Conservation (phyloP, 345 rosid species). For the Hibiscus tridactylites region DNA sequence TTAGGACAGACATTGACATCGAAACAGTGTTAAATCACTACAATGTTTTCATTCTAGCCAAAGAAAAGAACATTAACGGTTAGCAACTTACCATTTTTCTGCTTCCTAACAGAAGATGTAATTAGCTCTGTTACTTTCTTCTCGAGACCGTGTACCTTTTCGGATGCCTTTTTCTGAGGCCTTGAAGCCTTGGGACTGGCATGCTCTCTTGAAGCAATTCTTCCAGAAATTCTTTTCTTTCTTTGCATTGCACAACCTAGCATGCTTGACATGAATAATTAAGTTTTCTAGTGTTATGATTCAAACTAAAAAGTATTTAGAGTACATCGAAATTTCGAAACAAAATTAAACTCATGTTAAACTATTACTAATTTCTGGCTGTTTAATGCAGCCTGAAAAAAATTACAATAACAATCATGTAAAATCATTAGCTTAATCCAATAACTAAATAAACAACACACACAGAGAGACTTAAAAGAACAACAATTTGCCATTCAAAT, state of each 20-base stretch:
- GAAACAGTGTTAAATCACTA: neutral
- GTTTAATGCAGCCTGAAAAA: neutral
- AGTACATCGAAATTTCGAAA: neutral
- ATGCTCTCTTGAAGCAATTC: slow-evolving; percentile 38
- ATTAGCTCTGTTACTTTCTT: slow-evolving; percentile 48
- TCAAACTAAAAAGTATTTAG: neutral
- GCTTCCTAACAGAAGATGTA: slow-evolving; percentile 63
- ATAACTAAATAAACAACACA: neutral
- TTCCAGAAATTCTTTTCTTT: slow-evolving; percentile 41
- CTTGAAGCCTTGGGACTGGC: slow-evolving; percentile 41
- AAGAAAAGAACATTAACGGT: neutral
- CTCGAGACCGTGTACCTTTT: slow-evolving; percentile 35
- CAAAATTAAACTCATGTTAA: neutral
- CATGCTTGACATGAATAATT: too few species aligned
- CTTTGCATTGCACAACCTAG: slow-evolving; percentile 38
- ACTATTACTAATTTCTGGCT: neutral
- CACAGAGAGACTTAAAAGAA: neutral
- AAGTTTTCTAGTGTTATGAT: too few species aligned
- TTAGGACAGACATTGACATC: neutral
- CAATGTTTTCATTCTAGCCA: neutral
- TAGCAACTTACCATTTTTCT: slow-evolving; percentile 28
- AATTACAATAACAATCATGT: neutral
- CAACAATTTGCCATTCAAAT: neutral
- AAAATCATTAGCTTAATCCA: neutral
- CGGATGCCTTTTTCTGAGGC: slow-evolving; percentile 39